phyloP scores from a whole-genome alignment of 768 basidiomycete species.

The Leccinum broughii region DNA sequence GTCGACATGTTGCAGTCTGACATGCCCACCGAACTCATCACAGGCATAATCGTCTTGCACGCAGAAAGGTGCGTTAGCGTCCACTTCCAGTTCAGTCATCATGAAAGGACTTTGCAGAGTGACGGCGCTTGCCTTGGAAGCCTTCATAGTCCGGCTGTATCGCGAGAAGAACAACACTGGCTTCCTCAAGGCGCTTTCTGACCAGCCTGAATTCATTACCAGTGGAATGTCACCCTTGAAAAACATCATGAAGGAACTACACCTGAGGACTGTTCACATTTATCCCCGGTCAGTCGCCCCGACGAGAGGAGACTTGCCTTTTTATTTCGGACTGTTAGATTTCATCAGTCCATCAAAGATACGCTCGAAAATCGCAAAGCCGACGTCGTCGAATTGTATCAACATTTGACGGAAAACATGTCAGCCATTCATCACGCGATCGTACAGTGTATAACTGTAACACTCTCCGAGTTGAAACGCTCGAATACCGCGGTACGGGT shows the following conservation, averaged over 20 bases:
- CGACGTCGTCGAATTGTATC: conserved; percentile 90
- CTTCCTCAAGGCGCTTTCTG: conserved; percentile 96
- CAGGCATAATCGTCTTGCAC: conserved; percentile 87
- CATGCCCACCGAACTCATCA: conserved; percentile 82
- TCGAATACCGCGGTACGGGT: conserved; percentile 67
- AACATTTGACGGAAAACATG: conserved; percentile 84
- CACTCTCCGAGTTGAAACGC: conserved; percentile 85
- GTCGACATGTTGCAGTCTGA: conserved; percentile 91
- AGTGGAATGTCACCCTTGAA: conserved; percentile 89
- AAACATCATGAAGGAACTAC: conserved; percentile 91
- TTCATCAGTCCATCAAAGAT: conserved; percentile 85
- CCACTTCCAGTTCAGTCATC: background rate
- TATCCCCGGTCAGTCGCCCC: conserved; percentile 71
- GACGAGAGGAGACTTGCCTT: background rate
- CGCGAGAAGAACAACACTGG: conserved; percentile 87
- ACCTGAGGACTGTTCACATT: conserved; percentile 84
- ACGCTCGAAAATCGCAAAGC: conserved; percentile 81
- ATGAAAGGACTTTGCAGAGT: conserved; percentile 51
- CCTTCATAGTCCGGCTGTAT: conserved; percentile 90
- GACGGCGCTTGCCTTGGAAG: conserved; percentile 80
- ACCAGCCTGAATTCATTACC: conserved; percentile 94
- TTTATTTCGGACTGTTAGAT: conserved; percentile 48
- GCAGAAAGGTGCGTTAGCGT: conserved; percentile 72
- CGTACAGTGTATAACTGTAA: conserved; percentile 91
- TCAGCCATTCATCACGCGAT: conserved; percentile 89